Evolutionary conservation across 176 grass and related monocot species (phyloP).

Genomic region (Poa pratensis): DNA sequence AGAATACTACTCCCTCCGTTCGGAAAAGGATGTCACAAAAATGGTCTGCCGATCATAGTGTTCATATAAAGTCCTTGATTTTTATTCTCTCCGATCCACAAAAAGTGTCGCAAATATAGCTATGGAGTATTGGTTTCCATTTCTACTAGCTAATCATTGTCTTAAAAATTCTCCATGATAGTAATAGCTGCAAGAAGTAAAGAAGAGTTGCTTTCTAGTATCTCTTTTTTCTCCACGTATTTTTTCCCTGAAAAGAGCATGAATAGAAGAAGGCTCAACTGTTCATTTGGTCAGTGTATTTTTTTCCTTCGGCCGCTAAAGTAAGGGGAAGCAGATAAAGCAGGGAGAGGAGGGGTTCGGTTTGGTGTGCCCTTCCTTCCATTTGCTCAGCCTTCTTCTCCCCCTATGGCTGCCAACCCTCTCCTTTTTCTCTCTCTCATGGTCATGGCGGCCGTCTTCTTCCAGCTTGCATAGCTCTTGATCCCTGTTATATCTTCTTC

Average conservation of each 20-base stretch:
- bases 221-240: not conserved
- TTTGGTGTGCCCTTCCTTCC: conserved; percentile 40
- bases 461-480: conserved; percentile 11
- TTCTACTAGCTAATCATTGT: conserved; percentile 1
- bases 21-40: too few relatives aligned
- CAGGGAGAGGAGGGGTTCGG: conserved; percentile 26
- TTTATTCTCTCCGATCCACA: too few relatives aligned
- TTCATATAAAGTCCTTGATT: not conserved
- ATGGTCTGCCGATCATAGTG: not conserved
- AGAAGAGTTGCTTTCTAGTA: not conserved
- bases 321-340: conserved; percentile 30
- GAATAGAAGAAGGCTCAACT: not conserved
- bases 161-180: not conserved
- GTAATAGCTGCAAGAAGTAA: not conserved
- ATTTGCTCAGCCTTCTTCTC: conserved; percentile 36
- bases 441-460: conserved; percentile 22
- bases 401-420: conserved; percentile 17
- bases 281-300: not conserved
- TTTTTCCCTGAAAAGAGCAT: not conserved
- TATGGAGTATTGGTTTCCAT: not conserved
- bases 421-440: conserved; percentile 34
- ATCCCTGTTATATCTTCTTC: not conserved
- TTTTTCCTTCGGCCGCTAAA: conserved; percentile 22
- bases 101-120: too few relatives aligned
- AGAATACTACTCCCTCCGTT: too few relatives aligned